These are phyloP conservation scores for Claviceps digitariae DNA, from an alignment of 2,329 filamentous ascomycete genomes.

Conservation along the genomic window DNA sequence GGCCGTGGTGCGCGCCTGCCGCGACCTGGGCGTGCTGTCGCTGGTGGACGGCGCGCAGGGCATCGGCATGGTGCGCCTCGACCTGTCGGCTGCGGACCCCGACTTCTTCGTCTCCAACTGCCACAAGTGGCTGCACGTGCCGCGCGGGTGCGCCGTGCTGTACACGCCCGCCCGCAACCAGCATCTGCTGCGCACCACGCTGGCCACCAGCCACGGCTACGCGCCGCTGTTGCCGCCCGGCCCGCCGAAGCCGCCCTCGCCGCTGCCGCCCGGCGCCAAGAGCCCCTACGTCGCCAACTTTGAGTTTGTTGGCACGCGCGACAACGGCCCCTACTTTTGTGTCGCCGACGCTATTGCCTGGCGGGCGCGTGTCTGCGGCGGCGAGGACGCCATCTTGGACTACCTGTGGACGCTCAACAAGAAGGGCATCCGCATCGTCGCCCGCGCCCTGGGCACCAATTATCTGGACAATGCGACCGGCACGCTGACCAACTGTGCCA, in stretches of 20 bases:
- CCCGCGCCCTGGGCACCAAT: constrained; percentile 52
- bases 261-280: constrained; percentile 28
- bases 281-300: constrained; percentile 56
- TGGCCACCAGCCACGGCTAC: constrained; percentile 76
- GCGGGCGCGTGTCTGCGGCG: constrained; percentile 54
- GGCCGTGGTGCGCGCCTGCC: constrained; percentile 48
- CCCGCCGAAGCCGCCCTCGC: constrained; percentile 18
- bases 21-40: constrained; percentile 53
- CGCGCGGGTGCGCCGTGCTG: constrained; percentile 67
- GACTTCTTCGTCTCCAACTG: constrained; percentile 84
- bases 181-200: constrained; percentile 53
- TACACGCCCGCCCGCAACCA: constrained; percentile 71
- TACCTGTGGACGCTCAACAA: constrained; percentile 53
- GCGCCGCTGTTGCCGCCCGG: constrained; percentile 22
- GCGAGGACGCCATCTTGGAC: constrained; percentile 53
- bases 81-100: constrained; percentile 52
- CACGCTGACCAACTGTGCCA: constrained; percentile 51
- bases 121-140: constrained; percentile 81
- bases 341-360: constrained; percentile 60
- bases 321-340: constrained; percentile 59
- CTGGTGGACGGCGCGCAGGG: constrained; percentile 78
- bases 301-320: constrained; percentile 62
- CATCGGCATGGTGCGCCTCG: constrained; percentile 62
- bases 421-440: constrained; percentile 47
- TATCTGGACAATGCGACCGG: constrained; percentile 53